Percentiles rank a stretch among this genome's conserved stretches.
Conservation (phyloP, 768 basidiomycete species). For the Hygrocybe punicea region DNA sequence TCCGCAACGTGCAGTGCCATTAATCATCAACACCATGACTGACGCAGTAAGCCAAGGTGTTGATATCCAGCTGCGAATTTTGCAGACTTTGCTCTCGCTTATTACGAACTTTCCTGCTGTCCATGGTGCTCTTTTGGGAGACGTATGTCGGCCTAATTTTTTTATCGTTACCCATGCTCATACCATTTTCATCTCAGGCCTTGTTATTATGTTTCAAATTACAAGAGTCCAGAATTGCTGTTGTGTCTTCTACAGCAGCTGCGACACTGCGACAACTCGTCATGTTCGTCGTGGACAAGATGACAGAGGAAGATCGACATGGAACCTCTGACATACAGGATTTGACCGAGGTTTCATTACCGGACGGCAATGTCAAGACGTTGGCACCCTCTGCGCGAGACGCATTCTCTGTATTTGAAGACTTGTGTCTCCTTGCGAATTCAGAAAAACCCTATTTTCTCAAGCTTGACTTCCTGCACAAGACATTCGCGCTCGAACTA, state of each 20-base stretch:
- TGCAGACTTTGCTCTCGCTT: slow-evolving; percentile 88
- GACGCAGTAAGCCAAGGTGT: slow-evolving; percentile 92
- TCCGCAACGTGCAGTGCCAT: slow-evolving; percentile 70
- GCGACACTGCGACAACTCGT: slow-evolving; percentile 94
- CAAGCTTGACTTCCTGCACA: slow-evolving; percentile 75
- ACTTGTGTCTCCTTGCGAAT: slow-evolving; percentile 85
- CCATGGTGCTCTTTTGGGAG: slow-evolving; percentile 74
- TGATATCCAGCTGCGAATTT: slow-evolving; percentile 91
- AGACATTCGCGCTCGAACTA: slow-evolving; percentile 94
- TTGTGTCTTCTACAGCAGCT: slow-evolving; percentile 95
- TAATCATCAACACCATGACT: slow-evolving; percentile 79
- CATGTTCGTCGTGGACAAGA: slow-evolving; percentile 97
- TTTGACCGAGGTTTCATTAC: slow-evolving; percentile 50
- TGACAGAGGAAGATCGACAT: slow-evolving; percentile 68
- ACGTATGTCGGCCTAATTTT: slow-evolving; percentile 49
- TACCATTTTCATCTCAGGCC: slow-evolving; percentile 47
- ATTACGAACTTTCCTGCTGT: slow-evolving; percentile 84
- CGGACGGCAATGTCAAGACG: slow-evolving; percentile 60
- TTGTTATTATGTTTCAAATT: slow-evolving; percentile 92
- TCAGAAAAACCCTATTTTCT: slow-evolving; percentile 78
- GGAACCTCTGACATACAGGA: slow-evolving; percentile 35
- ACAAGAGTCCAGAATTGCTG: slow-evolving; percentile 92
- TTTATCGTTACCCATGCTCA: not conserved
- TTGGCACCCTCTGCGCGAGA: slow-evolving; percentile 79
- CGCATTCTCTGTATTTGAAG: slow-evolving; percentile 86